Conservation (phyloP, 2,329 filamentous ascomycete genomes). For the Catunica adiposa region DNA sequence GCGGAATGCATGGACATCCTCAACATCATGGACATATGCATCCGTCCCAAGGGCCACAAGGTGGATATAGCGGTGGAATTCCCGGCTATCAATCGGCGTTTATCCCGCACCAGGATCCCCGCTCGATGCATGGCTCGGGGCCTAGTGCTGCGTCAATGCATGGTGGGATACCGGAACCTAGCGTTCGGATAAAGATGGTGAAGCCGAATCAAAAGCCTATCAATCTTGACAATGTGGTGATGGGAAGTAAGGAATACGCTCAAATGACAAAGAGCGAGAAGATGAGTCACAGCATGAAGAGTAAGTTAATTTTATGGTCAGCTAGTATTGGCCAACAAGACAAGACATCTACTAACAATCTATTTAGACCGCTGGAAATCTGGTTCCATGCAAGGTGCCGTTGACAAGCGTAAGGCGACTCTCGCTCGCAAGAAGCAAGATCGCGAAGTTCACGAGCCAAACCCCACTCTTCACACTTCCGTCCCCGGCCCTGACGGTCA, state of each 20-base stretch:
- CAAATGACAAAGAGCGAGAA: conserved; percentile 49
- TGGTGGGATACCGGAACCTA: background rate
- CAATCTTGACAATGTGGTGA: conserved; percentile 13
- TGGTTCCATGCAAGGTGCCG: conserved; percentile 43
- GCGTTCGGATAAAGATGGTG: conserved; percentile 14
- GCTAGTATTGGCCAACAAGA: background rate
- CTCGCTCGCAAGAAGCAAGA: conserved; percentile 41
- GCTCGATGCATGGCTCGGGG: background rate
- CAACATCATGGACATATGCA: conserved; percentile 1
- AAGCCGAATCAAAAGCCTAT: conserved; percentile 13
- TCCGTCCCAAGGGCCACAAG: background rate
- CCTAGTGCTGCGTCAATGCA: background rate
- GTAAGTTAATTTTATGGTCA: conserved; percentile 27
- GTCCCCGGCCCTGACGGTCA: conserved; percentile 5
- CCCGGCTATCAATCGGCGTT: conserved; percentile 3
- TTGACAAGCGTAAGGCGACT: conserved; percentile 43
- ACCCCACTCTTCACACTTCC: conserved; percentile 3
- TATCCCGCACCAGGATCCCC: conserved; percentile 6
- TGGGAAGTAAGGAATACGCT: conserved; percentile 34
- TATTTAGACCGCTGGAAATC: conserved; percentile 40
- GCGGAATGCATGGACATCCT: background rate
- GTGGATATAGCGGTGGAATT: too few relatives aligned
- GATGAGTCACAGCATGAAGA: conserved; percentile 50
- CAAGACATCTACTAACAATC: conserved; percentile 17
- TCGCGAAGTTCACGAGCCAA: conserved; percentile 28